Evolutionary conservation across 495 filamentous ascomycete species (phyloP).

Genomic region (Neurospora hispaniola): DNA sequence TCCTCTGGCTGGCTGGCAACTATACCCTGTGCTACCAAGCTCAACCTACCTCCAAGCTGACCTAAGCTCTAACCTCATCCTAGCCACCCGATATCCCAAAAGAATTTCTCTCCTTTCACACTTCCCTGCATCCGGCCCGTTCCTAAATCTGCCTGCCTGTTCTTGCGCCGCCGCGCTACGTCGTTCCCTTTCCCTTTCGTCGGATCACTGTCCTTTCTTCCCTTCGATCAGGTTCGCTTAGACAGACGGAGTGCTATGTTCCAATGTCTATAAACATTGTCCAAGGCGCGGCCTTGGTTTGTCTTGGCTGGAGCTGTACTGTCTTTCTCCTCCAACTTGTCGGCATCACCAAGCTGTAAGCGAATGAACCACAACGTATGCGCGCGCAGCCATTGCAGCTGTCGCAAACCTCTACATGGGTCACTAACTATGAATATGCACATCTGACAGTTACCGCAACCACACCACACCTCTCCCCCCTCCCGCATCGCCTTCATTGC

Average conservation of each 20-base stretch:
- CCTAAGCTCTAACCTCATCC: background rate
- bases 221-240: background rate
- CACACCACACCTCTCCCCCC: slow-evolving; percentile 34
- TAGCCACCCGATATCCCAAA: background rate
- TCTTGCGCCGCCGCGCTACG: background rate
- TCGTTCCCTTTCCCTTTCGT: background rate
- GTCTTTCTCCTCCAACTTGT: slow-evolving; percentile 40
- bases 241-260: slow-evolving; percentile 13
- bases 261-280: slow-evolving; percentile 26
- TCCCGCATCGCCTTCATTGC: slow-evolving; percentile 34
- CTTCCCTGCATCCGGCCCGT: background rate
- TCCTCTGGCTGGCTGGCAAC: background rate
- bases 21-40: background rate
- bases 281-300: slow-evolving; percentile 33
- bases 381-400: background rate
- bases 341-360: slow-evolving; percentile 43
- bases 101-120: background rate
- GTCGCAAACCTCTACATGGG: background rate
- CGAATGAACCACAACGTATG: background rate
- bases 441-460: slow-evolving; percentile 34
- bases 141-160: background rate
- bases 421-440: slow-evolving; percentile 7
- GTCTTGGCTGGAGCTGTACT: slow-evolving; percentile 38
- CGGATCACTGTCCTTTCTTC: background rate
- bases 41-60: background rate